Conservation (phyloP, 2,329 filamentous ascomycete genomes). For the Ophiostoma himal-ulmi region DNA sequence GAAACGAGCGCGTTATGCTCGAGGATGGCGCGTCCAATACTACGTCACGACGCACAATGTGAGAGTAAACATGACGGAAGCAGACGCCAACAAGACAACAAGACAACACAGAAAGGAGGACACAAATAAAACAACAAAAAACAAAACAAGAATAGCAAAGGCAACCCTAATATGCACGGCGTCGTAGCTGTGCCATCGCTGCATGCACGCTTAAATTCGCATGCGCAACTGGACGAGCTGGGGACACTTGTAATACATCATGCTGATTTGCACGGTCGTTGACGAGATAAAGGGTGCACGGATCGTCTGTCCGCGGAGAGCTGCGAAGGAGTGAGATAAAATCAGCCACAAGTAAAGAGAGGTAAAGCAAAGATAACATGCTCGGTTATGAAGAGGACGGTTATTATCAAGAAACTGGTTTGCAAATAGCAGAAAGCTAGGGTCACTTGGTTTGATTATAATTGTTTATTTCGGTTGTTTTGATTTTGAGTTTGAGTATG, state of each 20-base stretch:
- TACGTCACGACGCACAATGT: not conserved
- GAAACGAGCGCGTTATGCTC: not conserved
- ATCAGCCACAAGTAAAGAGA: too few relatives aligned
- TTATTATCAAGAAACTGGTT: too few relatives aligned
- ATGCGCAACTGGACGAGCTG: not conserved
- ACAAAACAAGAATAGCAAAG: not conserved
- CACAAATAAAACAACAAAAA: not conserved
- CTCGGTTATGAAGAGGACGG: too few relatives aligned
- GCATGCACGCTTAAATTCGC: slow-evolving; percentile 11
- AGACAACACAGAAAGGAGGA: not conserved
- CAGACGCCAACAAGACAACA: not conserved
- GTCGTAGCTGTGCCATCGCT: not conserved
- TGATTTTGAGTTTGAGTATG: too few relatives aligned
- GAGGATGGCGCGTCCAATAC: not conserved
- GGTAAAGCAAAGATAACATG: too few relatives aligned
- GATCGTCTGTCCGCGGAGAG: not conserved
- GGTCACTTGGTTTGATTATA: too few relatives aligned
- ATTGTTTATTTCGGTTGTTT: too few relatives aligned
- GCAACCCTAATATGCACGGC: not conserved
- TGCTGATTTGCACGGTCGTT: not conserved
- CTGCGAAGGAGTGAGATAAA: not conserved
- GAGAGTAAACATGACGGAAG: not conserved
- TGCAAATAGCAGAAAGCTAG: too few relatives aligned
- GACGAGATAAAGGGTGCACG: not conserved
- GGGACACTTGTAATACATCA: not conserved